phyloP scores from a whole-genome alignment of 2,329 filamentous ascomycete genomes.

The Trichoderma sp. region DNA sequence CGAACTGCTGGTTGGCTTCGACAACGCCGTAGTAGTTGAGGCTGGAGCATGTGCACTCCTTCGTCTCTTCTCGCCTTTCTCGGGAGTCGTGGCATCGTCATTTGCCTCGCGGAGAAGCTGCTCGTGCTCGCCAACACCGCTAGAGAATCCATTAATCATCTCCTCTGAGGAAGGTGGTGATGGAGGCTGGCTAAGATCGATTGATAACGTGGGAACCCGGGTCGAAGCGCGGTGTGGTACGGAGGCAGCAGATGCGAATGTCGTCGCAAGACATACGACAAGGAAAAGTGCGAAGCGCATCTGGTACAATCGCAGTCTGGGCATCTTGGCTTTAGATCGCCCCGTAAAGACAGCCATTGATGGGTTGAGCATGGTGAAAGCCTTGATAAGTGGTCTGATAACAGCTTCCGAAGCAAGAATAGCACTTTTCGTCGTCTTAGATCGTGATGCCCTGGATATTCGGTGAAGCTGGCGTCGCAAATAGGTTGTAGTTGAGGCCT shows the following conservation, averaged over 20 bases:
- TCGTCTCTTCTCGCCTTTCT: conserved; percentile 24
- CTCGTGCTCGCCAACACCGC: neutral
- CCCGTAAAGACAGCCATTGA: neutral
- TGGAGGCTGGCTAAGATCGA: neutral
- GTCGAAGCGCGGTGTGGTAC: conserved; percentile 14
- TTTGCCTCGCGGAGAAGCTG: neutral
- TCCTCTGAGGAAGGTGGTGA: neutral
- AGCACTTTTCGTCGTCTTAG: neutral
- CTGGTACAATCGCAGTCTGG: neutral
- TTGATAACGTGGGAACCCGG: conserved; percentile 10
- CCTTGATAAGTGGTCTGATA: too few species aligned
- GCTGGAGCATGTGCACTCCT: neutral
- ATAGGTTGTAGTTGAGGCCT: neutral
- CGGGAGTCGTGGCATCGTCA: neutral
- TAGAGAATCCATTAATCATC: neutral
- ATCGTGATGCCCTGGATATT: neutral
- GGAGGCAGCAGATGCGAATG: conserved; percentile 5
- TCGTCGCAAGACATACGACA: conserved; percentile 13
- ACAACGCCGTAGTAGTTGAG: neutral
- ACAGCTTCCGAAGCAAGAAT: neutral
- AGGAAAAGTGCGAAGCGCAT: conserved; percentile 15
- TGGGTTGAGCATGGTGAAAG: neutral
- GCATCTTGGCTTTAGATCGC: neutral
- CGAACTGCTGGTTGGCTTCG: conserved; percentile 6
- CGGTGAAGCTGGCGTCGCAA: neutral